phyloP scores from a whole-genome alignment of 768 basidiomycete species.

The Gymnopilus junonius region DNA sequence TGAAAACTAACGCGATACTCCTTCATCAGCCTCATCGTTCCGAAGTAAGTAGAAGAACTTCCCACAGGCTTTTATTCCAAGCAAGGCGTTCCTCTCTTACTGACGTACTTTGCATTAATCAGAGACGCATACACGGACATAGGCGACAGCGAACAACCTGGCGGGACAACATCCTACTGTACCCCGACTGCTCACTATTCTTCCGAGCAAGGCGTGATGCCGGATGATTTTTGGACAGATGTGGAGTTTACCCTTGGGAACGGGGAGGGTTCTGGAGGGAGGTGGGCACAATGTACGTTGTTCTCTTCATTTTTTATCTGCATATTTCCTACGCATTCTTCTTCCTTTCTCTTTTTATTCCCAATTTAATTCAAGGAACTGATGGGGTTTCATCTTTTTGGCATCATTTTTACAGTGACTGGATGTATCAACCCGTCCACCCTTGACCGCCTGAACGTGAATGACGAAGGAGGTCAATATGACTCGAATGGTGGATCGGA shows the following conservation, averaged over 20 bases:
- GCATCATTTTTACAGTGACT: slow-evolving; percentile 43
- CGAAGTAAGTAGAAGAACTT: too few relatives aligned
- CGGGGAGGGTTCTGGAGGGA: slow-evolving; percentile 39
- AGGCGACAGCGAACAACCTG: slow-evolving; percentile 59
- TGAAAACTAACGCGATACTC: not conserved
- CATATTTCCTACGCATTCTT: not conserved
- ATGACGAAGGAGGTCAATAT: slow-evolving; percentile 60
- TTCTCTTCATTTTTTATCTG: not conserved
- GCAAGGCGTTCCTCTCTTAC: slow-evolving; percentile 12
- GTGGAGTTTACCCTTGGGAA: slow-evolving; percentile 49
- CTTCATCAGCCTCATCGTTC: slow-evolving; percentile 46
- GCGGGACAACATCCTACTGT: slow-evolving; percentile 60
- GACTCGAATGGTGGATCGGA: slow-evolving; percentile 58
- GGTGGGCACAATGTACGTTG: slow-evolving; percentile 49
- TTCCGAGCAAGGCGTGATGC: slow-evolving; percentile 47
- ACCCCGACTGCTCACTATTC: slow-evolving; percentile 46
- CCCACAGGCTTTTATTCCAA: too few relatives aligned
- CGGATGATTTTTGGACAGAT: slow-evolving; percentile 53
- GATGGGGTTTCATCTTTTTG: not conserved
- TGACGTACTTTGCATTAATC: not conserved
- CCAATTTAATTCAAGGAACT: not conserved
- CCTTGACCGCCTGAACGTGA: slow-evolving; percentile 48
- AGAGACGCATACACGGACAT: slow-evolving; percentile 55
- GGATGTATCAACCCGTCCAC: slow-evolving; percentile 54
- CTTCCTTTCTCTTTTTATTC: not conserved